Evolutionary conservation across 139 green algal species (phyloP).

Genomic region (Chlamydomonas urium): DNA sequence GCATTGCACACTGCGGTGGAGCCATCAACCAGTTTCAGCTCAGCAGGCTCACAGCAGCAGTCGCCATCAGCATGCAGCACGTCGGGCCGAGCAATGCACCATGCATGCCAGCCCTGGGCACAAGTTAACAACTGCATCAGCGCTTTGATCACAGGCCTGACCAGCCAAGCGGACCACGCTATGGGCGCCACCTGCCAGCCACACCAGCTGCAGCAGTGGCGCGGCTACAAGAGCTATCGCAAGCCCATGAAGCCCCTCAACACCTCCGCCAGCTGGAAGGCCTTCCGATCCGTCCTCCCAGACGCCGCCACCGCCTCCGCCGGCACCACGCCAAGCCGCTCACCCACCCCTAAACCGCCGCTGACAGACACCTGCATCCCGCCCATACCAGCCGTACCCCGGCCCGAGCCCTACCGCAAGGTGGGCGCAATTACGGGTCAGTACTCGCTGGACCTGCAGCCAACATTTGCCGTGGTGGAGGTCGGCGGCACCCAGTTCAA

Average conservation of each 20-base stretch:
- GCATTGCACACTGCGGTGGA: too few relatives aligned
- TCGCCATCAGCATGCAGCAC: too few relatives aligned
- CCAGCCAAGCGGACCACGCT: too few relatives aligned
- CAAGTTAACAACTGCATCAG: too few relatives aligned
- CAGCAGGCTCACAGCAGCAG: too few relatives aligned
- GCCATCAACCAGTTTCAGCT: too few relatives aligned
- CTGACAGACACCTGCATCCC: slow-evolving; percentile 34
- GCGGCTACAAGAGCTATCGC: slow-evolving; percentile 31
- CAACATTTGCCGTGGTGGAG: slow-evolving; percentile 40
- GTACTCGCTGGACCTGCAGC: slow-evolving; percentile 27
- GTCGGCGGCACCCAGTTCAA: slow-evolving; percentile 44
- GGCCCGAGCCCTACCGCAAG: slow-evolving; percentile 10
- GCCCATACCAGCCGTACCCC: slow-evolving; percentile 24
- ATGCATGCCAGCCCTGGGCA: too few relatives aligned
- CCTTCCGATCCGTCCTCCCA: too few relatives aligned
- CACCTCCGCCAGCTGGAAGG: slow-evolving; percentile 37
- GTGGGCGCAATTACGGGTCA: slow-evolving; percentile 33
- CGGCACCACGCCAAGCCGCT: background rate
- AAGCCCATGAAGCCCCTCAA: slow-evolving; percentile 36
- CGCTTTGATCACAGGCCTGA: too few relatives aligned
- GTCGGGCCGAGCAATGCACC: too few relatives aligned
- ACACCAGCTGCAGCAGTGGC: slow-evolving; percentile 10
- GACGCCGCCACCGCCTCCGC: slow-evolving; percentile 22
- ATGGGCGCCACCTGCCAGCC: too few relatives aligned
- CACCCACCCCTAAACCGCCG: background rate